These are phyloP conservation scores for Candida bentonensis DNA, from an alignment of 805 yeast genomes.

Conservation along the genomic window DNA sequence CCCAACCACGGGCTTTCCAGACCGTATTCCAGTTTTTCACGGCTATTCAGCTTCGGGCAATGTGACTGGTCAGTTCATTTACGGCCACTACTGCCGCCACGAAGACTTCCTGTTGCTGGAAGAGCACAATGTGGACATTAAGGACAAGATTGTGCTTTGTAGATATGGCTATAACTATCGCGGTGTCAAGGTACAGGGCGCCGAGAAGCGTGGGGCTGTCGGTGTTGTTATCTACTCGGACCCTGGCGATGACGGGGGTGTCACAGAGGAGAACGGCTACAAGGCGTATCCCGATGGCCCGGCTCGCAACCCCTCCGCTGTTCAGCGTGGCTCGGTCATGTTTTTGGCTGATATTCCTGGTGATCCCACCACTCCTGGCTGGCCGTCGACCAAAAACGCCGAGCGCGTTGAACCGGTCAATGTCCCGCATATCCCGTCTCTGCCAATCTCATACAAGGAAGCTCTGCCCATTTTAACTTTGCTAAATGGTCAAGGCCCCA, in stretches of 20 bases:
- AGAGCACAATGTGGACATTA: slow-evolving; percentile 33
- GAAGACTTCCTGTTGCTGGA: slow-evolving; percentile 41
- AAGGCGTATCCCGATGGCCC: slow-evolving; percentile 62
- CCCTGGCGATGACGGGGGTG: slow-evolving; percentile 41
- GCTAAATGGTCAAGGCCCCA: slow-evolving; percentile 44
- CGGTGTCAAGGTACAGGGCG: slow-evolving; percentile 64
- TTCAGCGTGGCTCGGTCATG: slow-evolving; percentile 65
- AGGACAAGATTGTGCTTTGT: slow-evolving; percentile 48
- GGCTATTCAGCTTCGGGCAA: slow-evolving; percentile 69
- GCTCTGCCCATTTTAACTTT: slow-evolving; percentile 47
- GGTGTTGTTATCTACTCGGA: slow-evolving; percentile 60
- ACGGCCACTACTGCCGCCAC: slow-evolving; percentile 54
- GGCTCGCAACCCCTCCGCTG: slow-evolving; percentile 61
- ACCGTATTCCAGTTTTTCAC: slow-evolving; percentile 54
- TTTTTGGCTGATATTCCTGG: slow-evolving; percentile 52
- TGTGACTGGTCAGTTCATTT: slow-evolving; percentile 51
- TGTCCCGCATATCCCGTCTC: slow-evolving; percentile 56
- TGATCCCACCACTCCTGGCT: slow-evolving; percentile 68
- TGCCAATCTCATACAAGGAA: slow-evolving; percentile 54
- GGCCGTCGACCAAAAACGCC: slow-evolving; percentile 38
- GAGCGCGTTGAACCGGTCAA: slow-evolving; percentile 35
- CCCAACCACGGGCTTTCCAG: slow-evolving; percentile 31
- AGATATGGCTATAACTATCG: slow-evolving; percentile 59
- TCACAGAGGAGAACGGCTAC: slow-evolving; percentile 42
- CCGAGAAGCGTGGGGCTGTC: slow-evolving; percentile 54